Percentiles rank a stretch among this genome's conserved stretches.
Evolutionary conservation across 805 yeast genomes (phyloP).

Genomic region (Vanderwaltozyma yarrowii): DNA sequence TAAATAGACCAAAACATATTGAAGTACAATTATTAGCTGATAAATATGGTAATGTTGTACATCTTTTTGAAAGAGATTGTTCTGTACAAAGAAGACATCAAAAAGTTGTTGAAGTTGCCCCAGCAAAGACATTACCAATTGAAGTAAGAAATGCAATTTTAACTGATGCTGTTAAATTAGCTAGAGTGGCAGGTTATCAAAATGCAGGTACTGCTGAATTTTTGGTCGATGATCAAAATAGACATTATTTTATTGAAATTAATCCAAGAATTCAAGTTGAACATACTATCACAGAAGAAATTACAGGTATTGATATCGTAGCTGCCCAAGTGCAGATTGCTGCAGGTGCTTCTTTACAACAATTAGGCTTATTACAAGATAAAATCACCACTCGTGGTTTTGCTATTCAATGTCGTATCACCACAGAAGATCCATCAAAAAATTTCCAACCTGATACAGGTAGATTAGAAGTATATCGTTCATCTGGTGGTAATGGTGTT

Average conservation of each 20-base stretch:
- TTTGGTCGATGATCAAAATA: constrained; percentile 79
- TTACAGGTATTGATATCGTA: constrained; percentile 92
- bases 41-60: constrained; percentile 85
- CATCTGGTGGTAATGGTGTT: constrained; percentile 98
- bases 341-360: constrained; percentile 88
- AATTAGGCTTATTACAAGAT: constrained; percentile 85
- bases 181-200: constrained; percentile 74
- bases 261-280: constrained; percentile 97
- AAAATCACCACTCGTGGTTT: constrained; percentile 94
- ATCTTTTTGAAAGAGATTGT: constrained; percentile 92
- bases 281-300: constrained; percentile 96
- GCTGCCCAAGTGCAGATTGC: constrained; percentile 99
- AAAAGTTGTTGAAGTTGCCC: constrained; percentile 95
- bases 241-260: constrained; percentile 94
- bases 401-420: constrained; percentile 97
- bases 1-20: constrained; percentile 90
- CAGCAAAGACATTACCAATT: constrained; percentile 78
- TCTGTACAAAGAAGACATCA: constrained; percentile 98
- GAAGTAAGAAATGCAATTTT: constrained; percentile 81
- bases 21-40: constrained; percentile 94
- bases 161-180: constrained; percentile 86
- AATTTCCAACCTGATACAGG: constrained; percentile 98
- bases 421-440: constrained; percentile 93
- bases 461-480: constrained; percentile 91
- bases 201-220: constrained; percentile 98